Base-by-base conservation (phyloP, 768 basidiomycete species). In the Tephrocybe rancida region DNA sequence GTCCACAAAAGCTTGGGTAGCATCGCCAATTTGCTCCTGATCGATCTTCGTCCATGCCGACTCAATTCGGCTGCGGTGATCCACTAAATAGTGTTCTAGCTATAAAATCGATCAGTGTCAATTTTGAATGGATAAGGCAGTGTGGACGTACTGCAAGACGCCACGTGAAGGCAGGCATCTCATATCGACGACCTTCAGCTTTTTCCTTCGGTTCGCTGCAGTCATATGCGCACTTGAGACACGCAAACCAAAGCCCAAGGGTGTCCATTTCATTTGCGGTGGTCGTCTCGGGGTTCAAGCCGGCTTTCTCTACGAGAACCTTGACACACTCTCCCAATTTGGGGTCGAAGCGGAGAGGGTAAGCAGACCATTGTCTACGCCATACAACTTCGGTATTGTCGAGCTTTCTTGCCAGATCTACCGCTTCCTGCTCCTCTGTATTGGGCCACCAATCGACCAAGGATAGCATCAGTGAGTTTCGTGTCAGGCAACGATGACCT, bases 401-500 rank as follows among this genome's bases (percentile, higher is more conserved):
- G 44, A 63, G 44, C 52, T 30, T 52, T 44, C 37, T 50, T 22
- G 53, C 50, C 37, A 56, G 37, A 26, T 63, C n/a, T n/a, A n/a
- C n/a, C n/a, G n/a, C n/a, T n/a, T n/a, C n/a, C n/a, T n/a, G n/a
- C n/a, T n/a, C n/a, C n/a, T n/a, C n/a, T n/a, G n/a, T n/a, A n/a
- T n/a, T n/a, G n/a, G n/a, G n/a, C n/a, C n/a, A n/a, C n/a, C n/a
- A n/a, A n/a, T n/a, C n/a, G n/a, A n/a, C n/a, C n/a, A n/a, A n/a
- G n/a, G n/a, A n/a, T n/a, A n/a, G n/a, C 16, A 47, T 26, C 21
- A 52, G 51, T 9, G 32, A 43, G 11, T 25, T 46, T 14, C 61
- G 65, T 18, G 65, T 67, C n/a, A 65, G 51, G 61, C 80, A 82
- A n/a, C 54, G 65, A 51, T 82, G 81, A 16, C 73, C 72, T 26